phyloP scores from a whole-genome alignment of 2,329 filamentous ascomycete species.

The Pseudogymnoascus sp. region DNA sequence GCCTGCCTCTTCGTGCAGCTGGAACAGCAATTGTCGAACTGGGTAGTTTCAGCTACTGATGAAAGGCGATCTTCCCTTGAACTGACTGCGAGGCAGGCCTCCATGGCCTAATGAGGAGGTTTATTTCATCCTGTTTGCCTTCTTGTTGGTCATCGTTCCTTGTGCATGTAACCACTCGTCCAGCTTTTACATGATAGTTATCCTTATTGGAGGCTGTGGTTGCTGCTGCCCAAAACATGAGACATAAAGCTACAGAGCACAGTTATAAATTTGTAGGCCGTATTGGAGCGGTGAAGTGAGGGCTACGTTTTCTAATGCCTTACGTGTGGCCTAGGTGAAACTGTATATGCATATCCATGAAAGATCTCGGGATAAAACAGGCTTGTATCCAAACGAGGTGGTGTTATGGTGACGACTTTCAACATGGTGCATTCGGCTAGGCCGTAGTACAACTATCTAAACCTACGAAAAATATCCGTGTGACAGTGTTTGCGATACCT shows the following conservation, averaged over 20 bases:
- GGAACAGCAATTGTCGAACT: neutral
- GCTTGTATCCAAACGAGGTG: neutral
- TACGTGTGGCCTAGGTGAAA: neutral
- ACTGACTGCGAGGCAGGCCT: neutral
- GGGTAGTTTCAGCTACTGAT: neutral
- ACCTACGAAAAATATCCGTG: neutral
- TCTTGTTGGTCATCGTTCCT: neutral
- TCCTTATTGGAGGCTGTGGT: neutral
- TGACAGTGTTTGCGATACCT: neutral
- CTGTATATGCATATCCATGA: neutral
- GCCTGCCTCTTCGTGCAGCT: neutral
- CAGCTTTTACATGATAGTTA: neutral
- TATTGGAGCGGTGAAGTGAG: too few species aligned
- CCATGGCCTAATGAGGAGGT: neutral
- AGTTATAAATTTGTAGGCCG: neutral
- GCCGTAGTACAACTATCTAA: neutral
- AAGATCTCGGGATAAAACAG: neutral
- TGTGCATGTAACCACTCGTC: neutral
- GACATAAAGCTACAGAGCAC: neutral
- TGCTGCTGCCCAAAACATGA: too few species aligned
- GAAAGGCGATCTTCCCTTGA: neutral
- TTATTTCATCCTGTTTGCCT: neutral
- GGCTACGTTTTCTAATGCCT: neutral
- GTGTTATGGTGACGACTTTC: neutral
- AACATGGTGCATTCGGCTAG: neutral